Percentiles rank a stretch among this genome's conserved stretches.
Conservation (phyloP, 257 asterid species). For the Lycium barbarum region DNA sequence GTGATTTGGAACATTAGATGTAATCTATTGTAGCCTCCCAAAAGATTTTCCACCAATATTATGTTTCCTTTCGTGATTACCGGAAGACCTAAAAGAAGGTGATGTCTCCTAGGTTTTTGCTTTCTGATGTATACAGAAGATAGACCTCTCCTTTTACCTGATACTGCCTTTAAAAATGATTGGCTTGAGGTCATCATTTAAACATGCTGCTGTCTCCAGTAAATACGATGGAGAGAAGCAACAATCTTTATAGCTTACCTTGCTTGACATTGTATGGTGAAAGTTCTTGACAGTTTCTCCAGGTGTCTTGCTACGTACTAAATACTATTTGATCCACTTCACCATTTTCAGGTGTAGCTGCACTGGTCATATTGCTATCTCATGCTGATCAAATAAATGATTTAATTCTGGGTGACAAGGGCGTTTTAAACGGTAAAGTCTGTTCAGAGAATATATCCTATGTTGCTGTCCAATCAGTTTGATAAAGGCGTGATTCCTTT, state of each 20-base stretch:
- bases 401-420: conserved; percentile 59
- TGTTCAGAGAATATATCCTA: conserved; percentile 32
- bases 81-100: conserved; percentile 19
- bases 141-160: conserved; percentile 1
- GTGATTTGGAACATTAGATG: neutral
- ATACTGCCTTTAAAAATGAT: neutral
- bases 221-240: conserved; percentile 12
- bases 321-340: neutral
- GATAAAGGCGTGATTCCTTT: conserved; percentile 34
- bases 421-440: conserved; percentile 65
- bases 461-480: conserved; percentile 31
- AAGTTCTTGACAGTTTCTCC: neutral
- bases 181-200: conserved; percentile 22
- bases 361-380: conserved; percentile 79
- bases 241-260: conserved; percentile 14
- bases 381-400: conserved; percentile 72
- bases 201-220: neutral
- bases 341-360: conserved; percentile 63
- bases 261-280: conserved; percentile 19
- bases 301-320: neutral
- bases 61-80: neutral
- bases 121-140: neutral
- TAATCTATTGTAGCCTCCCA: neutral
- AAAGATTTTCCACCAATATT: neutral
- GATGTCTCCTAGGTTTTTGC: neutral